A percentile compares a stretch with the other conserved stretches of the same genome.
phyloP scores from a whole-genome alignment of 2,329 filamentous ascomycete species.

The Phaeosphaeria sp. region DNA sequence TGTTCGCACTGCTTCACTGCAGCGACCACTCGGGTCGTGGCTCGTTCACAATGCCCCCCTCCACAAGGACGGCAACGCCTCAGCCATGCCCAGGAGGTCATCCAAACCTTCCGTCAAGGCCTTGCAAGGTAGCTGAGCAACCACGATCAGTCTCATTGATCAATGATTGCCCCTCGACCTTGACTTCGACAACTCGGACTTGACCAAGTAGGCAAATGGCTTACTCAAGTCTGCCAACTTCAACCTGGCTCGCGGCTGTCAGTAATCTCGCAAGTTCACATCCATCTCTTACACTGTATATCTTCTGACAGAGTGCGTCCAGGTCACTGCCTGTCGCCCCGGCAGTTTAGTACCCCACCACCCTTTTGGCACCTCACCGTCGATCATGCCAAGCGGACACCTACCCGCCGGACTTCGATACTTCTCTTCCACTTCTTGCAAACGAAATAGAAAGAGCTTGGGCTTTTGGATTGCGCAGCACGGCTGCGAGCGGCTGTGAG shows the following conservation, averaged over 20 bases:
- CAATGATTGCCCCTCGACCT: background rate
- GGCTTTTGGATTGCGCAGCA: background rate
- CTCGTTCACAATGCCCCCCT: background rate
- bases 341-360: background rate
- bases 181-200: background rate
- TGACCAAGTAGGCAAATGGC: background rate
- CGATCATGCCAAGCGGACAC: background rate
- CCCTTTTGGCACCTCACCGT: background rate
- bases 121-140: background rate
- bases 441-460: background rate
- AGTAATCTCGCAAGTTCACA: background rate
- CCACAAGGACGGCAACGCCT: background rate
- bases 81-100: background rate
- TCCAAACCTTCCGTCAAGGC: background rate
- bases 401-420: background rate
- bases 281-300: background rate
- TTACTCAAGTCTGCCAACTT: background rate
- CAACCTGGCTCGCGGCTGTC: background rate
- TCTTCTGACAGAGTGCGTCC: background rate
- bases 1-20: background rate
- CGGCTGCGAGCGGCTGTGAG: background rate
- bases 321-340: too few species aligned
- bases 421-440: background rate
- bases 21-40: background rate
- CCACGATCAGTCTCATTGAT: background rate